These are phyloP conservation scores for Agrocybe praecox DNA, from an alignment of 768 basidiomycete genomes.

Conservation along the genomic window DNA sequence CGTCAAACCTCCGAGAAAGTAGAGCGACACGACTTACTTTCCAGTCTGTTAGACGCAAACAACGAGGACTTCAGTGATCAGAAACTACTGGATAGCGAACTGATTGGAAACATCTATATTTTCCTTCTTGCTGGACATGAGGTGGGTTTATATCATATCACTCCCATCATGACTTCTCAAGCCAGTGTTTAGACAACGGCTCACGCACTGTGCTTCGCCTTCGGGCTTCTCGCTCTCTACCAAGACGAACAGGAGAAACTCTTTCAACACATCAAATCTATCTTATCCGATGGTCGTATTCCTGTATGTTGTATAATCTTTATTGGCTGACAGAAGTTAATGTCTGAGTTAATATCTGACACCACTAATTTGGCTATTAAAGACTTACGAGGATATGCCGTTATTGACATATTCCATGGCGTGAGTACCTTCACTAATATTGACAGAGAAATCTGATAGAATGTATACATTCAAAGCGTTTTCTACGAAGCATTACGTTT, in stretches of 20 bases:
- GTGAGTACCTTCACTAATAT: slow-evolving; percentile 19
- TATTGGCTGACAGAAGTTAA: neutral
- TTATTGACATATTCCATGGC: slow-evolving; percentile 38
- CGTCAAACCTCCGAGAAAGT: slow-evolving; percentile 37
- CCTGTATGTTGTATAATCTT: slow-evolving; percentile 26
- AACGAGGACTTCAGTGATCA: slow-evolving; percentile 30
- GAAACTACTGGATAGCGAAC: slow-evolving; percentile 38
- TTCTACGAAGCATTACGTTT: slow-evolving; percentile 52
- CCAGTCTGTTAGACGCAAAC: slow-evolving; percentile 49
- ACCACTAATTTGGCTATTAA: slow-evolving; percentile 2
- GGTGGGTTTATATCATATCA: slow-evolving; percentile 22
- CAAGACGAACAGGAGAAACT: slow-evolving; percentile 47
- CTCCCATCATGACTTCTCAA: neutral
- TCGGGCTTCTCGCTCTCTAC: slow-evolving; percentile 44
- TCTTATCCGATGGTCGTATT: slow-evolving; percentile 29
- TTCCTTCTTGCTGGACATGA: slow-evolving; percentile 62
- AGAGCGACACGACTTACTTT: slow-evolving; percentile 51
- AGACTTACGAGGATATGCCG: slow-evolving; percentile 44
- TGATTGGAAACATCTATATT: slow-evolving; percentile 45
- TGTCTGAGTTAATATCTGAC: slow-evolving; percentile 22
- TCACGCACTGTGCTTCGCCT: slow-evolving; percentile 38
- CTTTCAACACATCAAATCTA: slow-evolving; percentile 36
- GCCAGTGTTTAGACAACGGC: slow-evolving; percentile 25
- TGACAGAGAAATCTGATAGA: neutral
- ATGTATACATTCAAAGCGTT: slow-evolving; percentile 31